These are phyloP conservation scores for Pseudocercospora macadamiae DNA, from an alignment of 2,329 filamentous ascomycete species.

Conservation along the genomic window DNA sequence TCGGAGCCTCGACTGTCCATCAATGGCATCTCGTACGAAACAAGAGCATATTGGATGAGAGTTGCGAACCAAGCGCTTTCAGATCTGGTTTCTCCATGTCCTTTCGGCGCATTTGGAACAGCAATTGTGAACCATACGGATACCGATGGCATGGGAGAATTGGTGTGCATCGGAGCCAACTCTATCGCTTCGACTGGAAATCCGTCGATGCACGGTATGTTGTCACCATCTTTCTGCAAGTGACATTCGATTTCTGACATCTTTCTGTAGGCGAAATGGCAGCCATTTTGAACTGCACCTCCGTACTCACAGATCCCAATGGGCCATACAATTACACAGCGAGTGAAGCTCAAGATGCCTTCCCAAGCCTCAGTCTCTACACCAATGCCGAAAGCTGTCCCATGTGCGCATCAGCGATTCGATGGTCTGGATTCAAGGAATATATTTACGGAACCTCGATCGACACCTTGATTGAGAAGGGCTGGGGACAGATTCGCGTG, in stretches of 20 bases:
- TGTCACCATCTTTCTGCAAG: too few relatives aligned
- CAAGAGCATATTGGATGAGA: conserved; percentile 55
- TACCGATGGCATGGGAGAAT: conserved; percentile 43
- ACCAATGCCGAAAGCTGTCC: conserved; percentile 62
- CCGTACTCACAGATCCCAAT: conserved; percentile 50
- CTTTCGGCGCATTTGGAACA: conserved; percentile 57
- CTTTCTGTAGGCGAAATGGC: conserved; percentile 53
- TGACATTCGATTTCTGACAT: too few relatives aligned
- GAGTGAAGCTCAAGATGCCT: conserved; percentile 49
- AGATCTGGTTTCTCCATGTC: conserved; percentile 52
- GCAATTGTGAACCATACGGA: conserved; percentile 60
- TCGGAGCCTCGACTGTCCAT: conserved; percentile 11
- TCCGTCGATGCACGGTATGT: conserved; percentile 57
- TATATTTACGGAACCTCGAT: conserved; percentile 60
- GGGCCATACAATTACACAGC: conserved; percentile 51
- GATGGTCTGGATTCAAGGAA: conserved; percentile 60
- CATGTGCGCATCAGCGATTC: conserved; percentile 61
- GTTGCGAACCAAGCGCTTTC: conserved; percentile 51
- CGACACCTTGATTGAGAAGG: conserved; percentile 48
- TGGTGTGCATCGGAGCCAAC: conserved; percentile 58
- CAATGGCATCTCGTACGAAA: conserved; percentile 23
- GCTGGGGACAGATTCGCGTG: conserved; percentile 58
- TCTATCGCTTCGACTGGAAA: conserved; percentile 50
- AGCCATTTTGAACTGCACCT: conserved; percentile 58
- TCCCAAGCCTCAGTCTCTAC: conserved; percentile 54